A percentile compares a stretch with the other conserved stretches of the same genome.
phyloP scores from a whole-genome alignment of 1,284 basidiomycete genomes.

The Chalciporus piperatoides region DNA sequence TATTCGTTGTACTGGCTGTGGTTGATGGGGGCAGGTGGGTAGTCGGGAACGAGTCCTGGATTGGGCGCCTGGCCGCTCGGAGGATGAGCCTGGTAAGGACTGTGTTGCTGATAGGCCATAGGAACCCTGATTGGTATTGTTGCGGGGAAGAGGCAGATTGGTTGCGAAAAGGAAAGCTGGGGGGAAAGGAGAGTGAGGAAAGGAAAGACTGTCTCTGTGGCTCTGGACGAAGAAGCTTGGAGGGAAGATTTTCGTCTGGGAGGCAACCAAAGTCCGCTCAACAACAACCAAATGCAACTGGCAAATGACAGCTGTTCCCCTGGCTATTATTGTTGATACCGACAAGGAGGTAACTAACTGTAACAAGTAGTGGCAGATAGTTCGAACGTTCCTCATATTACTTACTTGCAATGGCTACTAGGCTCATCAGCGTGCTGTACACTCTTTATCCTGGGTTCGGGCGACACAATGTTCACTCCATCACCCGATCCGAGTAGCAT shows the following conservation, averaged over 20 bases:
- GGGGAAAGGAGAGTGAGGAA: background rate
- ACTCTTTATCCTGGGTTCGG: no score
- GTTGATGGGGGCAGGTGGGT: constrained; percentile 28
- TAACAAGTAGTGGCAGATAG: no score
- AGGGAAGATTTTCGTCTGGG: background rate
- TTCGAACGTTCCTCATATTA: no score
- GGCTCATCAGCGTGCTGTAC: no score
- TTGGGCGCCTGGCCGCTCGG: constrained; percentile 26
- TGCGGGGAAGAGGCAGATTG: background rate
- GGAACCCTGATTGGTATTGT: background rate
- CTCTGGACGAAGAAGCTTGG: background rate
- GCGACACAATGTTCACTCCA: no score
- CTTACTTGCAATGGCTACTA: no score
- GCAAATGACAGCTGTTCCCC: background rate
- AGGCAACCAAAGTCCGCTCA: constrained; percentile 19
- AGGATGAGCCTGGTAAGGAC: constrained; percentile 31
- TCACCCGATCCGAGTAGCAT: no score
- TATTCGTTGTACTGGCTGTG: constrained; percentile 36
- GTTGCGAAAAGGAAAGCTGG: background rate
- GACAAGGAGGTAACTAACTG: no score
- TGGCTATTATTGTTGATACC: background rate
- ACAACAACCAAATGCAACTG: background rate
- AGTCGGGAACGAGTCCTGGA: constrained; percentile 37
- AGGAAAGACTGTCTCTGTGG: background rate
- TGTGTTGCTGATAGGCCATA: constrained; percentile 57